Conservation (phyloP, 768 basidiomycete species). For the Baorangia bicolor region DNA sequence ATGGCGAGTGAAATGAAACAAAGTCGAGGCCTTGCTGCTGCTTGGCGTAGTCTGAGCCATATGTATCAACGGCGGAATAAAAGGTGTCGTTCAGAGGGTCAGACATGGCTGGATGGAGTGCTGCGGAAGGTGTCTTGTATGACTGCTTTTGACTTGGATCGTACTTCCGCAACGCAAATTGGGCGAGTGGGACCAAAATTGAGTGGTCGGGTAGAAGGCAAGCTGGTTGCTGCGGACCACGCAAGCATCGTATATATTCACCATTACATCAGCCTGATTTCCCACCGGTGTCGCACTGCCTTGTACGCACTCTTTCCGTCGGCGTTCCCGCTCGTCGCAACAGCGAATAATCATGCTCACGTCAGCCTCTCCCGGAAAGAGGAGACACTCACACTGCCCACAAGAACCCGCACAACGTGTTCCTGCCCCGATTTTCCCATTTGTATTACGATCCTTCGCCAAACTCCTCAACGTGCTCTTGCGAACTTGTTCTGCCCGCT, state of each 20-base stretch:
- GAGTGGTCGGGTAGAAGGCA: slow-evolving; percentile 7
- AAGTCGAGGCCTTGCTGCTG: slow-evolving; percentile 55
- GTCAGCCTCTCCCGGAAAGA: slow-evolving; percentile 6
- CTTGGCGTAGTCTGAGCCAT: slow-evolving; percentile 39
- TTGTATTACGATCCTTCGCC: neutral
- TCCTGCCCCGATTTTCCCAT: neutral
- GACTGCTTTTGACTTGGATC: slow-evolving; percentile 21
- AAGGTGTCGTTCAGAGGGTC: slow-evolving; percentile 33
- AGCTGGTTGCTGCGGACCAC: slow-evolving; percentile 34
- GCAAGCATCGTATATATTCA: slow-evolving; percentile 35
- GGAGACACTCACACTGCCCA: slow-evolving; percentile 4
- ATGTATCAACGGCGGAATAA: slow-evolving; percentile 34
- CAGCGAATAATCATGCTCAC: slow-evolving; percentile 13
- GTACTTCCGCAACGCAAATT: slow-evolving; percentile 7
- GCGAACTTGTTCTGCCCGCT: neutral
- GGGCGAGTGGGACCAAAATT: neutral
- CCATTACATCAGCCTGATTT: slow-evolving; percentile 33
- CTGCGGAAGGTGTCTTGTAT: slow-evolving; percentile 27
- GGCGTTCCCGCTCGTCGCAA: slow-evolving; percentile 13
- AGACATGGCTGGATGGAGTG: slow-evolving; percentile 26
- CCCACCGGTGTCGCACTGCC: slow-evolving; percentile 33
- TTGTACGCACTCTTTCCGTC: slow-evolving; percentile 7
- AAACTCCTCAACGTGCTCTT: neutral
- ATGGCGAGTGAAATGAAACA: slow-evolving; percentile 65
- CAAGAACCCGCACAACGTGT: neutral